These are phyloP conservation scores for Saccharomycopsis sp. DNA, from an alignment of 805 yeast species.

Conservation along the genomic window DNA sequence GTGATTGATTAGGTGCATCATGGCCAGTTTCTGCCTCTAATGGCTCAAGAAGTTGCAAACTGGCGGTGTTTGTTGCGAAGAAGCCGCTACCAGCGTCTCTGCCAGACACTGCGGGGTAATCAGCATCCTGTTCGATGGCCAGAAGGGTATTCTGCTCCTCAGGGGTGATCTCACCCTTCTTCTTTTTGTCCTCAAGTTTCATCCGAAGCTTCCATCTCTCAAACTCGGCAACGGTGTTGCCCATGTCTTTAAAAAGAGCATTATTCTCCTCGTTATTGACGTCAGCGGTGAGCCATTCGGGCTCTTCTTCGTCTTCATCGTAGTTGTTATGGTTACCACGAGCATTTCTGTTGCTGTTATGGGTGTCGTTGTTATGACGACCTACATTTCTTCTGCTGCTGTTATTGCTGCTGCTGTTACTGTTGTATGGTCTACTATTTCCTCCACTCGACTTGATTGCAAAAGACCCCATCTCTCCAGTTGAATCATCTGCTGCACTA, in stretches of 20 bases:
- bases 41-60: background rate
- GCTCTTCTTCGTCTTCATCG: conserved; percentile 31
- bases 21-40: background rate
- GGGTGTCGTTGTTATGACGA: conserved; percentile 17
- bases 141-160: conserved; percentile 11
- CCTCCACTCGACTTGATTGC: conserved; percentile 1
- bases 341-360: conserved; percentile 10
- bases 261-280: conserved; percentile 34
- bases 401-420: conserved; percentile 4
- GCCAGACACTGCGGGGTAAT: background rate
- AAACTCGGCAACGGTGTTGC: conserved; percentile 50
- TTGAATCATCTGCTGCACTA: conserved; percentile 5
- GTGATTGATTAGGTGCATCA: background rate
- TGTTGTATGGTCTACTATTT: background rate
- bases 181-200: conserved; percentile 43
- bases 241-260: conserved; percentile 34
- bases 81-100: conserved; percentile 1
- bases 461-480: conserved; percentile 22
- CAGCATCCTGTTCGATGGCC: conserved; percentile 2
- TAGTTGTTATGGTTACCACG: conserved; percentile 19
- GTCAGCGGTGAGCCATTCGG: conserved; percentile 29
- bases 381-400: conserved; percentile 5
- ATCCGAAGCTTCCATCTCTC: conserved; percentile 52
- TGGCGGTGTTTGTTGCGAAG: background rate
- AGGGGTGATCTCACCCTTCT: conserved; percentile 34